Percentiles rank a stretch among this genome's conserved stretches.
phyloP scores from a whole-genome alignment of 257 asterid species.

The Ilex aquifolium region DNA sequence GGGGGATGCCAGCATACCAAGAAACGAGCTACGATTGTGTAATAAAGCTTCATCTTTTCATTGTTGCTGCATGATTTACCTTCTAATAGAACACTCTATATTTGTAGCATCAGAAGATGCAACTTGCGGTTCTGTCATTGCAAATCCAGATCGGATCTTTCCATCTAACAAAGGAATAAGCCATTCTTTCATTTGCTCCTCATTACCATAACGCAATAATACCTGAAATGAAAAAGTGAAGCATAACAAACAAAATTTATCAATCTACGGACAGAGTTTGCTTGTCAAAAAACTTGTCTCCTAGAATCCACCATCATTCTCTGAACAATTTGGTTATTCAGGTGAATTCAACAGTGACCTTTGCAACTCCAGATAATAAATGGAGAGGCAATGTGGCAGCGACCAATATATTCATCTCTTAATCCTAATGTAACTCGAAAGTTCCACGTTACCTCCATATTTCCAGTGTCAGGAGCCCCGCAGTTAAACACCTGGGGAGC shows the following conservation, averaged over 20 bases:
- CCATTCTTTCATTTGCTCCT: constrained; percentile 74
- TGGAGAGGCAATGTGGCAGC: not conserved
- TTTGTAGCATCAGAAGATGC: constrained; percentile 98
- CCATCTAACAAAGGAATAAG: constrained; percentile 93
- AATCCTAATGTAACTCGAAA: constrained; percentile 1
- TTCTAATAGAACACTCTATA: constrained; percentile 86
- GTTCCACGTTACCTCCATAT: constrained; percentile 79
- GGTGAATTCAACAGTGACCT: no score
- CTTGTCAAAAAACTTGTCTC: no score
- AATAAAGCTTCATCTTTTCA: not conserved
- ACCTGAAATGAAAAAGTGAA: constrained; percentile 41
- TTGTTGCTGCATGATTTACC: constrained; percentile 31
- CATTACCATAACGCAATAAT: constrained; percentile 81
- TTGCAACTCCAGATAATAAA: not conserved
- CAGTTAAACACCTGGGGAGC: constrained; percentile 95
- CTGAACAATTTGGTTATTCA: no score
- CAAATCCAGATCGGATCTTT: constrained; percentile 84
- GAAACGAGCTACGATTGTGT: not conserved
- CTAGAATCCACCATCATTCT: no score
- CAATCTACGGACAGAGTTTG: no score
- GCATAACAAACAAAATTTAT: not conserved
- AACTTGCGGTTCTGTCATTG: constrained; percentile 98
- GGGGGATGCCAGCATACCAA: no score
- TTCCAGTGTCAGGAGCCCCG: constrained; percentile 99
- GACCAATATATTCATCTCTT: not conserved